Evolutionary conservation across 208 protist species (phyloP), one percentile per base, ranked within the genome.

Genomic region (Spongospora subterranea): DNA sequence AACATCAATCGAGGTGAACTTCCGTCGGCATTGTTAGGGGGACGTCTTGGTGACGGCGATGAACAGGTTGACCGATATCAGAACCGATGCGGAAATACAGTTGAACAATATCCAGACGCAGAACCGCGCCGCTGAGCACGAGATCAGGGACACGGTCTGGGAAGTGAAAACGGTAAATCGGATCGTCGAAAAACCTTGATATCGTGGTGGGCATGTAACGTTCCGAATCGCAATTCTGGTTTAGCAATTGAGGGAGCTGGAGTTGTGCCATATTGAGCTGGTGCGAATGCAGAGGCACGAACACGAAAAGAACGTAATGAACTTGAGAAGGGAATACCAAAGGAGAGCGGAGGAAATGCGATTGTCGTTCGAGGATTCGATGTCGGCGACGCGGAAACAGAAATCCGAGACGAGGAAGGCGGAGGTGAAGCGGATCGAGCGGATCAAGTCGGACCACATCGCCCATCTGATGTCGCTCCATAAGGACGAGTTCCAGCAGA

Each of bases 221-320:
- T n/a, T n/a, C n/a, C n/a, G n/a, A n/a, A n/a, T n/a, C n/a, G n/a
- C n/a, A n/a, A n/a, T n/a, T n/a, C n/a, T n/a, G n/a, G 6, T 60
- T 60, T 24, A 60, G 50, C 50, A 82, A 43, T n/a, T 82, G 6
- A 6, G 71, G 17, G 71, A 82, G n/a, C 17, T 82, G 17, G 71
- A 82, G 6, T n/a, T 82, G 71, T 6, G 35, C 35, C 71, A 82
- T 82, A 82, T 45, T n/a, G 71, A 82, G 17, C 71, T 82, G n/a
- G 71, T 82, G 6, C 71, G 71, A 6, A 82, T 82, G 71, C 71
- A 82, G 71, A 82, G 35, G 71, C 71, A 82, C n/a, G 71, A 82
- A 82, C 71, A 82, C 71, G 71, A 82, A n/a, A 82, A 82, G 71
- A 82, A 82, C n/a, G 71, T 82, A n/a, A 82, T 82, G 71, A 6